Conservation (phyloP, 176 grass and related monocot genomes). For the Oryza officinalis region DNA sequence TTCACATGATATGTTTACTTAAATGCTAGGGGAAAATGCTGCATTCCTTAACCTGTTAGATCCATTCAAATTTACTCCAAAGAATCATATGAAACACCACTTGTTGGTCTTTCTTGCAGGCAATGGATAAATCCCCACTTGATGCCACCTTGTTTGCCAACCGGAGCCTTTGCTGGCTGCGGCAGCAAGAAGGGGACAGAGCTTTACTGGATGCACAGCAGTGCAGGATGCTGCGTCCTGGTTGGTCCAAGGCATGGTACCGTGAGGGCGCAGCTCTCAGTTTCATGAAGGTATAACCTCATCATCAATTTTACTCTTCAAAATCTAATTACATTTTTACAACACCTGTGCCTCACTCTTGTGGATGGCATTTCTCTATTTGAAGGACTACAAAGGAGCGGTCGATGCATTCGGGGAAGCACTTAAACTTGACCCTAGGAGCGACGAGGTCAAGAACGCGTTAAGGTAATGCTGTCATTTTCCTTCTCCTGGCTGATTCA, state of each 20-base stretch:
- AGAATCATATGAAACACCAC: neutral
- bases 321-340: neutral
- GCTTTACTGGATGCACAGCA: neutral
- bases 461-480: conserved; percentile 3
- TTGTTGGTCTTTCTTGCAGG: neutral
- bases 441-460: conserved; percentile 35
- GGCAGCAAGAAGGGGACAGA: neutral
- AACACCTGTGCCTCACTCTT: neutral
- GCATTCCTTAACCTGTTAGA: neutral
- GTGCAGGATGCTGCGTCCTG: neutral
- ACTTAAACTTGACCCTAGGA: conserved; percentile 35
- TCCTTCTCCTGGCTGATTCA: neutral
- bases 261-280: neutral
- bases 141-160: neutral
- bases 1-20: neutral
- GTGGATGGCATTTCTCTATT: neutral
- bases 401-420: neutral
- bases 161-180: neutral
- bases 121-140: neutral
- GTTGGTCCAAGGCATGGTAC: neutral
- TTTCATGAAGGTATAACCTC: neutral
- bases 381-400: neutral
- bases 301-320: neutral
- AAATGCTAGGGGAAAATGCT: neutral
- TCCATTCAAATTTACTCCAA: neutral